Conservation (phyloP, 2,329 filamentous ascomycete species). For the Aschersonia sp. region DNA sequence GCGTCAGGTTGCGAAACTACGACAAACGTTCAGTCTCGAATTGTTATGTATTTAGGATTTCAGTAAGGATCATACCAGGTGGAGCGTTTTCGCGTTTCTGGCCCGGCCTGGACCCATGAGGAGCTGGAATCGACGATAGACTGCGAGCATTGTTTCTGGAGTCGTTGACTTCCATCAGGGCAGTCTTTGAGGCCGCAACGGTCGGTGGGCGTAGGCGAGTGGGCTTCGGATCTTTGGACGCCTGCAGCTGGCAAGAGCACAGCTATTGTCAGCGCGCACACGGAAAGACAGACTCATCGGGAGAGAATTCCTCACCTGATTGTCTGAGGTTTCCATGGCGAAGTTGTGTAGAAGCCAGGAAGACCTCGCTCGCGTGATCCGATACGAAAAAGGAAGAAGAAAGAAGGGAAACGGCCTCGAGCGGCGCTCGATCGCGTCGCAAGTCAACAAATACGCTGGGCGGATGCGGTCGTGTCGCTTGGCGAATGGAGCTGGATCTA, state of each 20-base stretch:
- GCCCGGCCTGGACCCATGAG: constrained; percentile 19
- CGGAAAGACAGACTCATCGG: not conserved
- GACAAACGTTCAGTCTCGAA: not conserved
- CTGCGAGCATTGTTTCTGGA: constrained; percentile 45
- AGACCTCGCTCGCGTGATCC: not conserved
- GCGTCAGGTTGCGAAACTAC: constrained; percentile 31
- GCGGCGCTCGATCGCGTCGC: constrained; percentile 13
- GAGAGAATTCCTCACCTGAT: constrained; percentile 11
- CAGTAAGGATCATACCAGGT: constrained; percentile 18
- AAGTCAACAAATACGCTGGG: not conserved
- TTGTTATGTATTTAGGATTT: not conserved
- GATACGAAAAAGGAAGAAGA: not conserved
- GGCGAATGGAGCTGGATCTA: constrained; percentile 1
- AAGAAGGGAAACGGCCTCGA: constrained; percentile 8
- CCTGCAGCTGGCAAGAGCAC: constrained; percentile 9
- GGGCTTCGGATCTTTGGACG: constrained; percentile 14
- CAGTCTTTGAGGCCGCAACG: constrained; percentile 5
- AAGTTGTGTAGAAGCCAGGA: constrained; percentile 9
- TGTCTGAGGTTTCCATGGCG: constrained; percentile 18
- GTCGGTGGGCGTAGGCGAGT: constrained; percentile 18
- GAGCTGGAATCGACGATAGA: constrained; percentile 25
- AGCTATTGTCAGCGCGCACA: not conserved
- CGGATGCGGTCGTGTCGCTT: constrained; percentile 12
- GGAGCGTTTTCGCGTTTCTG: constrained; percentile 37
- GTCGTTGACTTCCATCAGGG: constrained; percentile 39